phyloP scores from a whole-genome alignment of 192 early-diverging fungal species.

The Mortierella alpina region DNA sequence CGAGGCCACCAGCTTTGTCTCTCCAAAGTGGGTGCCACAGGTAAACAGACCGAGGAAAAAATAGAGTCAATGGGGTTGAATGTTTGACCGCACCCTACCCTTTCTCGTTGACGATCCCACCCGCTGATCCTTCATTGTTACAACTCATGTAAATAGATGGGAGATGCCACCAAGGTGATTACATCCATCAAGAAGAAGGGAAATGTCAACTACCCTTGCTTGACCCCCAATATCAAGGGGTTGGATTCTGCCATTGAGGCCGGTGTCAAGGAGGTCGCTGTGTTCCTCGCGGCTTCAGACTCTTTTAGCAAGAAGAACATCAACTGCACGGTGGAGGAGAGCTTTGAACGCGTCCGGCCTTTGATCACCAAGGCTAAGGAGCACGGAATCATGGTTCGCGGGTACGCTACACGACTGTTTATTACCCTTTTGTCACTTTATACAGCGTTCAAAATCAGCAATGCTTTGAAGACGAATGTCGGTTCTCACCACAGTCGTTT shows the following conservation, averaged over 20 bases:
- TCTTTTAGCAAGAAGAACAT: conserved; percentile 91
- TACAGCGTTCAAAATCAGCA: not conserved
- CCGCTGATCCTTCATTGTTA: conserved; percentile 4
- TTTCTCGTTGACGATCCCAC: not conserved
- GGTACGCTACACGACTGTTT: conserved; percentile 55
- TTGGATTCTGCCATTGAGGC: conserved; percentile 83
- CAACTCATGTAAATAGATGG: conserved; percentile 70
- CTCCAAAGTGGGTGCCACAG: conserved; percentile 96
- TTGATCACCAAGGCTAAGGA: conserved; percentile 74
- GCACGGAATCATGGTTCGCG: conserved; percentile 76
- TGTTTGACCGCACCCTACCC: too few relatives aligned
- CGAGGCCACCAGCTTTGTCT: conserved; percentile 95
- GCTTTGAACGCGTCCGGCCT: conserved; percentile 75
- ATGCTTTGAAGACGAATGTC: not conserved
- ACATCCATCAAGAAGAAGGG: conserved; percentile 68
- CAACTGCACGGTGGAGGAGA: conserved; percentile 90
- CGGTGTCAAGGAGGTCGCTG: conserved; percentile 88
- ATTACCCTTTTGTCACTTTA: conserved; percentile 12
- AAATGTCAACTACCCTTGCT: conserved; percentile 86
- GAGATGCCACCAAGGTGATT: conserved; percentile 83
- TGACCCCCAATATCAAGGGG: conserved; percentile 90
- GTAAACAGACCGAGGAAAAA: conserved; percentile 37
- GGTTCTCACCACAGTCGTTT: not conserved
- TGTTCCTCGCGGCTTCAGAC: conserved; percentile 92
- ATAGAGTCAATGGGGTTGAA: not conserved